Evolutionary conservation across 805 yeast species (phyloP).

Genomic region (Scheffersomyces stipitis): DNA sequence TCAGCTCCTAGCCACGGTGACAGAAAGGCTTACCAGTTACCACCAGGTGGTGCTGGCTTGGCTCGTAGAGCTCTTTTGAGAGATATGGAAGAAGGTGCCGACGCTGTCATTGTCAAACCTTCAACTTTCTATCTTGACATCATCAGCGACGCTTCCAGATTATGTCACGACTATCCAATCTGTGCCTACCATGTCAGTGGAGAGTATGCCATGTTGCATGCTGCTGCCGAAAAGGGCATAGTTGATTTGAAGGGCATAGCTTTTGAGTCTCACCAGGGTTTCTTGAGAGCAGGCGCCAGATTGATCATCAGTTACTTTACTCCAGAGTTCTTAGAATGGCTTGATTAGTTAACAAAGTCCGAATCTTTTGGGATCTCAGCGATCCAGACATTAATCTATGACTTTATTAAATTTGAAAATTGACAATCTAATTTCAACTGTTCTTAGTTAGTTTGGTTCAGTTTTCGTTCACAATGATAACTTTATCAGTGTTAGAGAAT

Average conservation of each 20-base stretch:
- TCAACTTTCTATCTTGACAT: conserved; percentile 93
- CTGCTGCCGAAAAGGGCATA: conserved; percentile 95
- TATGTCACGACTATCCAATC: conserved; percentile 82
- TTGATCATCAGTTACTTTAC: conserved; percentile 89
- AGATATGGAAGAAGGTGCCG: conserved; percentile 91
- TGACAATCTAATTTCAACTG: too few species aligned
- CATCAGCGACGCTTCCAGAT: conserved; percentile 80
- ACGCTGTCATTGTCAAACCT: conserved; percentile 93
- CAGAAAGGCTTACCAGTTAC: conserved; percentile 89
- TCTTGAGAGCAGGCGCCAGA: conserved; percentile 94
- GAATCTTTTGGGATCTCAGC: too few species aligned
- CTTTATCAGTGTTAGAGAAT: too few species aligned
- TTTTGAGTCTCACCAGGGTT: conserved; percentile 87
- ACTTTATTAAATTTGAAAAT: not conserved
- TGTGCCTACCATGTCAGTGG: conserved; percentile 97
- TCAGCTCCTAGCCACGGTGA: conserved; percentile 89
- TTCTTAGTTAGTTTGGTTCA: too few species aligned
- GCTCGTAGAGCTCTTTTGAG: conserved; percentile 89
- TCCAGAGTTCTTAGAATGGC: conserved; percentile 95
- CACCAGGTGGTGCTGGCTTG: conserved; percentile 87
- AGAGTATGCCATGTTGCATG: conserved; percentile 96
- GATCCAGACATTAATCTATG: not conserved
- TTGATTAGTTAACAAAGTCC: conserved; percentile 30
- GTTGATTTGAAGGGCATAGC: conserved; percentile 81
- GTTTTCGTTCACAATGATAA: too few species aligned